phyloP scores from a whole-genome alignment of 345 rosid genomes.

The Moricandia moricandioides region DNA sequence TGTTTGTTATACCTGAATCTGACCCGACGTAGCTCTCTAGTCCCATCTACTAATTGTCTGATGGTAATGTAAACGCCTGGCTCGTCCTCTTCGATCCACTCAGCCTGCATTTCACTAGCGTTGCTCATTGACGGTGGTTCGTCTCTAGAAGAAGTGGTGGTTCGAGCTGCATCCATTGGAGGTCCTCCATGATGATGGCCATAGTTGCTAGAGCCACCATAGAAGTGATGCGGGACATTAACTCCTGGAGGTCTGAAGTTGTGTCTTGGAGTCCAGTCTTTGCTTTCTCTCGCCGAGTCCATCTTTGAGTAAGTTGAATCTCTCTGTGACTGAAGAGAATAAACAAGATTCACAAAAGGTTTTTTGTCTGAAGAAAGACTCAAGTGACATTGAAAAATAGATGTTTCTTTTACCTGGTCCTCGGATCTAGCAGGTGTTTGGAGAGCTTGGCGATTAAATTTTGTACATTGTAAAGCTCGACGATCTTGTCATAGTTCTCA shows the following conservation, averaged over 20 bases:
- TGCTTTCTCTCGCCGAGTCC: conserved; percentile 65
- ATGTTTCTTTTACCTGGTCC: conserved; percentile 57
- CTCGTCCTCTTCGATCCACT: conserved; percentile 92
- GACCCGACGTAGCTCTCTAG: conserved; percentile 94
- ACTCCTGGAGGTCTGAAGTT: conserved; percentile 52
- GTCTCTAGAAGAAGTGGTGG: conserved; percentile 84
- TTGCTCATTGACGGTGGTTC: conserved; percentile 86
- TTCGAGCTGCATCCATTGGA: conserved; percentile 62
- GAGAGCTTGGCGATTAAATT: conserved; percentile 93
- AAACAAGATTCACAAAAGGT: neutral
- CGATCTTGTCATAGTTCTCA: conserved; percentile 87
- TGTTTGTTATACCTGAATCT: conserved; percentile 72
- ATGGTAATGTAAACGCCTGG: conserved; percentile 94
- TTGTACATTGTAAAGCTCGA: conserved; percentile 96
- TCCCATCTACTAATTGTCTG: conserved; percentile 82
- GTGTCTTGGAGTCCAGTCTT: conserved; percentile 73
- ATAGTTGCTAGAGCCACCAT: conserved; percentile 53
- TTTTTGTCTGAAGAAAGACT: neutral
- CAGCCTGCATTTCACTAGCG: conserved; percentile 86
- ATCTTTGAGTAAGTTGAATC: conserved; percentile 75
- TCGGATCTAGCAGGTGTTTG: conserved; percentile 84
- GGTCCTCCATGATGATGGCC: conserved; percentile 52
- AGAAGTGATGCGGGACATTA: conserved; percentile 41
- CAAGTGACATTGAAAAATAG: neutral
- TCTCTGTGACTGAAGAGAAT: conserved; percentile 44